Conservation (phyloP, 306 rosid genomes). For the Quercus parvula region DNA sequence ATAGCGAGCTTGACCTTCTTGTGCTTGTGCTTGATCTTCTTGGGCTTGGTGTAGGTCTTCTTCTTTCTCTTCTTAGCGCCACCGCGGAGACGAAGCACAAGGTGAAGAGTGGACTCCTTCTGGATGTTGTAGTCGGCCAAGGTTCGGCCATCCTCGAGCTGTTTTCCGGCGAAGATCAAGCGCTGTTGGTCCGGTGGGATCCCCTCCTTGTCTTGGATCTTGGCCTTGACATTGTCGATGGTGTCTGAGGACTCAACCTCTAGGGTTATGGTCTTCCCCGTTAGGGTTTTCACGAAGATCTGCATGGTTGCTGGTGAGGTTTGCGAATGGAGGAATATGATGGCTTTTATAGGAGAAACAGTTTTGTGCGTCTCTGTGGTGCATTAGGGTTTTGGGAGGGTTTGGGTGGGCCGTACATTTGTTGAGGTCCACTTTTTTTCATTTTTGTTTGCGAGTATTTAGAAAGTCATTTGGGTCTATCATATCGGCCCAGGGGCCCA, state of each 20-base stretch:
- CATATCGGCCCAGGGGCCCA: not conserved
- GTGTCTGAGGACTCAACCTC: slow-evolving; percentile 38
- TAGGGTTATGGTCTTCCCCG: slow-evolving; percentile 35
- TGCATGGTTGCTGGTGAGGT: slow-evolving; percentile 13
- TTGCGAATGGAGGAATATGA: not conserved
- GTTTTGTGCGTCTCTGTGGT: not conserved
- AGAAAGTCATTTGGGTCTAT: not conserved
- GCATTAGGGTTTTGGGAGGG: slow-evolving; percentile 3
- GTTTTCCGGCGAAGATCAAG: slow-evolving; percentile 32
- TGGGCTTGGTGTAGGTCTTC: slow-evolving; percentile 43
- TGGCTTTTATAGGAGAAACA: not conserved
- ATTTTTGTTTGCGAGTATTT: not conserved
- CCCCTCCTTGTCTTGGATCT: slow-evolving; percentile 36
- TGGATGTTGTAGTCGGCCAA: slow-evolving; percentile 33
- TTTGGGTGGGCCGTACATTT: not conserved
- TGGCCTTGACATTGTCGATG: slow-evolving; percentile 35
- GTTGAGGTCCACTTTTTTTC: not conserved
- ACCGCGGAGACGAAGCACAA: slow-evolving; percentile 25
- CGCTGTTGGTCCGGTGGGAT: slow-evolving; percentile 38
- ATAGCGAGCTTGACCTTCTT: slow-evolving; percentile 43
- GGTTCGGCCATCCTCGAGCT: slow-evolving; percentile 37
- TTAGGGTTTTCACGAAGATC: slow-evolving; percentile 42
- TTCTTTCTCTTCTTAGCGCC: slow-evolving; percentile 39
- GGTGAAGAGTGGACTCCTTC: slow-evolving; percentile 37
- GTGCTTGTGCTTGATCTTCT: slow-evolving; percentile 40